Evolutionary conservation across 306 rosid species (phyloP), one percentile per base, ranked within the genome.

Genomic region (Mucuna pruriens): DNA sequence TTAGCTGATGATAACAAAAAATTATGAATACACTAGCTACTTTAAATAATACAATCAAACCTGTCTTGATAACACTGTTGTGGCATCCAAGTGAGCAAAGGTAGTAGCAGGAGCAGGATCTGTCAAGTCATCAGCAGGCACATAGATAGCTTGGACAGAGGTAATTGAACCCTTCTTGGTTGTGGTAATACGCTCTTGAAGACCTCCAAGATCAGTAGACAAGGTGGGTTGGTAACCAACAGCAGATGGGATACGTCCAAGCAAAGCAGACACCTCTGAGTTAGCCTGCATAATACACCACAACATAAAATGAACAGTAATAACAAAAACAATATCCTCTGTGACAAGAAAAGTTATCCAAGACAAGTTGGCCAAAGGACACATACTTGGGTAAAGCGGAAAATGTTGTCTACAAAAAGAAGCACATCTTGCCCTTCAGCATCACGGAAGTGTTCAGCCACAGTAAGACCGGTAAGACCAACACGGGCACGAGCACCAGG

Each of bases 401-500:
- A 95, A 86, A 95, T 95, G 89, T 95, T 95, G 86, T 95, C 99
- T 51, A 95, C 91, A 25, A 95, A 95, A 73, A 95, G 99, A 83
- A 95, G 99, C 96, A 95, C 99, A 80, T 95, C 99, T 76, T 95
- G 99, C 39, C 99, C 99, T 86, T 95, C 99, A 38, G 98, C 98
- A 81, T 95, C 99, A 85, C 98, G 99, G 92, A 95, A 95, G 74
- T 95, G 98, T 69, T 95, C 99, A 13, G 99, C 98, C 10, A 95
- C 98, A 68, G 99, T 95, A 33, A 95, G 88, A 6, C 99, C 98
- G 71, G 99, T 95, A 79, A 95, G 90, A 65, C 99, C 99, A 86
- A 95, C 99, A 82, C 99, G 99, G 71, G 99, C 99, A 87, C 99
- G 99, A 1, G 99, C 99, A 93, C 99, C 99, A 9, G 99, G 98